Conservation (phyloP, 1,284 basidiomycete genomes). For the Ustilago curta region DNA sequence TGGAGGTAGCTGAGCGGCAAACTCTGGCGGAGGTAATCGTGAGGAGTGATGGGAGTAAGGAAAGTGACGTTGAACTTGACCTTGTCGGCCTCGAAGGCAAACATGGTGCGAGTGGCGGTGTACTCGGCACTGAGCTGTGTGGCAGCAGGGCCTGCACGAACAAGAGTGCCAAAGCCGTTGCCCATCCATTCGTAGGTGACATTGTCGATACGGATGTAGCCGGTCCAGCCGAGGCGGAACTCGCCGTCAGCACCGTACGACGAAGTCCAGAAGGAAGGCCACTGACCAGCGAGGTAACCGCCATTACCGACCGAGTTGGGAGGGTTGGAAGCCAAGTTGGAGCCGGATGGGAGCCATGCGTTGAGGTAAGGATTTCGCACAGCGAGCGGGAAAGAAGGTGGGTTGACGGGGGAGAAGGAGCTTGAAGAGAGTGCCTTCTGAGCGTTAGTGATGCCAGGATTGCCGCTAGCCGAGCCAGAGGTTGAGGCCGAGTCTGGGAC, state of each 20-base stretch:
- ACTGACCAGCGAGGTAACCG: constrained; percentile 60
- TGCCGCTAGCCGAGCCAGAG: constrained; percentile 19
- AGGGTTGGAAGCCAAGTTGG: constrained; percentile 44
- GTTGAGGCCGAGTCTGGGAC: constrained; percentile 19
- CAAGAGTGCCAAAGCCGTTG: constrained; percentile 61
- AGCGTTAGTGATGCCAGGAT: constrained; percentile 45
- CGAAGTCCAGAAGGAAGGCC: constrained; percentile 64
- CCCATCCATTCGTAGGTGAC: constrained; percentile 66
- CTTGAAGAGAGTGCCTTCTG: constrained; percentile 39
- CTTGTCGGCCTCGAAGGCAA: constrained; percentile 60
- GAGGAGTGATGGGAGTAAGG: constrained; percentile 62
- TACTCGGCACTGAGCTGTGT: constrained; percentile 60
- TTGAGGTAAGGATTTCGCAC: constrained; percentile 63
- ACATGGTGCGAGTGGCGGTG: constrained; percentile 65
- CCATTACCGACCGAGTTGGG: constrained; percentile 63
- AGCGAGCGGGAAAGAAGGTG: constrained; percentile 62
- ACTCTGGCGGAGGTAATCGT: constrained; percentile 65
- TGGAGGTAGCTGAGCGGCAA: constrained; percentile 66
- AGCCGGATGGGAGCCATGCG: constrained; percentile 61
- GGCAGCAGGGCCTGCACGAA: constrained; percentile 55
- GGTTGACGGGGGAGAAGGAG: constrained; percentile 61
- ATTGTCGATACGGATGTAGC: constrained; percentile 61
- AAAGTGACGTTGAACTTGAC: constrained; percentile 65
- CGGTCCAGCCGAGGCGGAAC: constrained; percentile 60
- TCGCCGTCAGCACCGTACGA: constrained; percentile 65